Evolutionary conservation across 371 early-diverging fungal species (phyloP), one percentile per base, ranked within the genome.

Genomic region (Chytridium lagenaria): DNA sequence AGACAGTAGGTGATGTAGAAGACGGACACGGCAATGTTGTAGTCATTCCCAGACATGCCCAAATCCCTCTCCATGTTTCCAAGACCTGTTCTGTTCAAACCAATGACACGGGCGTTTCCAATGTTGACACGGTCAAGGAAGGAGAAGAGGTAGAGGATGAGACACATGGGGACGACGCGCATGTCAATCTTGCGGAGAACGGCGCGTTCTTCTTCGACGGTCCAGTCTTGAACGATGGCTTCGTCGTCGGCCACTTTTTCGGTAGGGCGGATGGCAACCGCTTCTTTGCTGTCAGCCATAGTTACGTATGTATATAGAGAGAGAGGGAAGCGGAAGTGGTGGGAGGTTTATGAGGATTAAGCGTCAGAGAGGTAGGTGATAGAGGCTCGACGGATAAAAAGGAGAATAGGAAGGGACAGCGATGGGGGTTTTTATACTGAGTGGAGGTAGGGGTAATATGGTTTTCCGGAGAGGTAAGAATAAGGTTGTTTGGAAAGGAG

Each of bases 61-160:
- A 26, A 76, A 49, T 33, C 76, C 70, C 68, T 59, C 50, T 64
- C 74, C 55, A 76, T 66, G 19, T 68, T 3, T 0, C 70, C 74
- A 22, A 59, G 39, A 57, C 70, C 73, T 2, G 69, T 52, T 7
- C 12, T n/a, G 57, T 19, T 44, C 23, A 74, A 31, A 19, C 65
- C 59, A 19, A 71, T 30, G 52, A 57, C 63, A 2, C 65, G 10
- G 30, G 67, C 67, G 31, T 74, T 67, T 70, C 49, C 92, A 79
- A 94, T 91, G 72, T 93, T 94, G 68, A 88, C 88, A 55, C 93
- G 87, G 77, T 93, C 93, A 12, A 94, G 78, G 70, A 89, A 90
- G 19, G 44, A 44, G 44, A 44, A 44, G 44, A 44, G 44, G 44
- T 44, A 44, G 44, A 44, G 44, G 44, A 44, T 7, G 44, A 44